A percentile compares a stretch with the other conserved stretches of the same genome.
Conservation (phyloP, 441 rosid species). For the Adansonia gregorii region DNA sequence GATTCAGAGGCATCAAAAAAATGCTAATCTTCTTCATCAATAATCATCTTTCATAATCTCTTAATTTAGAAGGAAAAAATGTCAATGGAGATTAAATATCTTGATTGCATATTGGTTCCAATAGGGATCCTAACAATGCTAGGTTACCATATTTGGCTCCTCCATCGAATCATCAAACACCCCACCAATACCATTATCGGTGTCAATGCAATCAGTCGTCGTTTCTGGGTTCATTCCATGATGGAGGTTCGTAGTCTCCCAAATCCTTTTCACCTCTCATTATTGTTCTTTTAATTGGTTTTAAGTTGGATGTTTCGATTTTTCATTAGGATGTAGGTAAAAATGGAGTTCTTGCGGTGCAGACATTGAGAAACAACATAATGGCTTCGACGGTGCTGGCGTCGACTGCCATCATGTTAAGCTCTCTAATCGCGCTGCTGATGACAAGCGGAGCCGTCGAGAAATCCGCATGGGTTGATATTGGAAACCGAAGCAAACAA, state of each 20-base stretch:
- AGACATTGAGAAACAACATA: constrained; percentile 84
- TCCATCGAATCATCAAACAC: constrained; percentile 52
- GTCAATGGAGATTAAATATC: constrained; percentile 52
- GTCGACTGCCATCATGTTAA: constrained; percentile 77
- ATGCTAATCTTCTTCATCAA: neutral
- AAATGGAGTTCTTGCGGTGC: constrained; percentile 84
- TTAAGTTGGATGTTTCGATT: neutral
- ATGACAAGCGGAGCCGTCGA: constrained; percentile 49
- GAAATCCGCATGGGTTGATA: constrained; percentile 42
- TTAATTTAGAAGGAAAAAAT: neutral
- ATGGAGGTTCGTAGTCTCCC: constrained; percentile 62
- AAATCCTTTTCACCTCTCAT: neutral
- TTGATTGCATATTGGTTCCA: constrained; percentile 69
- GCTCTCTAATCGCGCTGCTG: constrained; percentile 75
- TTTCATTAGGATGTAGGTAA: constrained; percentile 54
- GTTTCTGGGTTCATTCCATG: constrained; percentile 90
- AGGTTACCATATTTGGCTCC: constrained; percentile 76
- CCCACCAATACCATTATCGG: constrained; percentile 81
- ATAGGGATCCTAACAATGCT: constrained; percentile 58
- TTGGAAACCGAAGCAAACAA: constrained; percentile 58
- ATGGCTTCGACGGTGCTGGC: constrained; percentile 95
- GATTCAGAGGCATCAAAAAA: neutral
- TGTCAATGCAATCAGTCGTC: constrained; percentile 75
- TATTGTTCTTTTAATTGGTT: neutral
- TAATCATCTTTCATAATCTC: neutral